Percentiles rank a stretch among this genome's conserved stretches.
Conservation (phyloP, 768 basidiomycete genomes). For the Russula emetica region DNA sequence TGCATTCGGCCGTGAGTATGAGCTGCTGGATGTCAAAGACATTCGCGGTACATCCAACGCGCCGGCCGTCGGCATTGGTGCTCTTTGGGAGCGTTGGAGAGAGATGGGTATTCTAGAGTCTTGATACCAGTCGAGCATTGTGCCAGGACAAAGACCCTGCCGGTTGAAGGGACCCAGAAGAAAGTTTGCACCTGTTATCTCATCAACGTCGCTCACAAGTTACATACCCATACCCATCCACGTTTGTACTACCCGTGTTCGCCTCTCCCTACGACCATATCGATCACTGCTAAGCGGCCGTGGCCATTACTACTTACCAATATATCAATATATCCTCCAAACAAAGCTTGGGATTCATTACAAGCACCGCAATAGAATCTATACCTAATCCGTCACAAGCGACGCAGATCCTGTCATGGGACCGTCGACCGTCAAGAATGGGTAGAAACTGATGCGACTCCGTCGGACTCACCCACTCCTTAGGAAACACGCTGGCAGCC, state of each 20-base stretch:
- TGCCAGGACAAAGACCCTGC: not conserved
- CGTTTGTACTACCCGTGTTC: conserved; percentile 4
- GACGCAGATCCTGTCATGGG: not conserved
- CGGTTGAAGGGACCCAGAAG: not conserved
- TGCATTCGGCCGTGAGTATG: conserved; percentile 92
- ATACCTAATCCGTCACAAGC: not conserved
- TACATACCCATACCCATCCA: conserved; percentile 9
- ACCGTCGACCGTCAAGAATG: not conserved
- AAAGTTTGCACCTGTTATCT: conserved; percentile 12
- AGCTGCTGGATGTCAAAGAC: conserved; percentile 84
- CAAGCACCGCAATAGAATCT: not conserved
- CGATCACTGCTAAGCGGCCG: not conserved
- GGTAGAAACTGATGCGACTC: not conserved
- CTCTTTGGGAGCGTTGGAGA: conserved; percentile 86
- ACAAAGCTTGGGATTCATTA: not conserved
- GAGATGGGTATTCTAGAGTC: conserved; percentile 73
- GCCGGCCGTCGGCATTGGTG: conserved; percentile 60
- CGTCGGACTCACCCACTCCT: no score
- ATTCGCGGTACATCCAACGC: conserved; percentile 63
- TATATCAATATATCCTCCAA: not conserved
- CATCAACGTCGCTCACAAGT: conserved; percentile 6
- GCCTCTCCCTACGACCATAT: not conserved
- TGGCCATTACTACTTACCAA: not conserved
- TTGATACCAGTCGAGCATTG: conserved; percentile 19
- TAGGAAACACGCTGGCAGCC: no score